These are phyloP conservation scores for Boletus pseudopeckii DNA, from an alignment of 768 basidiomycete species.

Conservation along the genomic window DNA sequence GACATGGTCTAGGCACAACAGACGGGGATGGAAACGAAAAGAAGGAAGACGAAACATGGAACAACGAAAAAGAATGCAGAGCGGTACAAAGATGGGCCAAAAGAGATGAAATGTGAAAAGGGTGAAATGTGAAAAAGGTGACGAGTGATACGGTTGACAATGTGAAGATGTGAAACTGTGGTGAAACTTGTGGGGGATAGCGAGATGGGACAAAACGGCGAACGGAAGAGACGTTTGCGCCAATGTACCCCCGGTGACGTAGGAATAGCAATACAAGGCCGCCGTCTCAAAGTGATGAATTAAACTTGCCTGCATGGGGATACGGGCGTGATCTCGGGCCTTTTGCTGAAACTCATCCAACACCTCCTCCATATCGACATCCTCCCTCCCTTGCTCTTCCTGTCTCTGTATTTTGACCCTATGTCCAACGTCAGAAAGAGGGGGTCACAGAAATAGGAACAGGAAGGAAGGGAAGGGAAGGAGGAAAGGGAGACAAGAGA, in stretches of 20 bases:
- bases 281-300: background rate
- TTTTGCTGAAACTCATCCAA: slow-evolving; percentile 55
- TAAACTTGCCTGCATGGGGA: slow-evolving; percentile 60
- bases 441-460: background rate
- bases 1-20: background rate
- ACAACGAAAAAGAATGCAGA: background rate
- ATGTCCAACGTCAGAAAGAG: background rate
- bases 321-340: slow-evolving; percentile 67
- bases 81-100: too few relatives aligned
- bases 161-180: background rate
- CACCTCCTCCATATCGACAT: slow-evolving; percentile 61
- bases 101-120: background rate
- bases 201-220: background rate
- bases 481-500: too few relatives aligned
- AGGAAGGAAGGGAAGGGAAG: too few relatives aligned
- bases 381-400: slow-evolving; percentile 28
- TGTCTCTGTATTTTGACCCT: slow-evolving; percentile 42
- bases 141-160: background rate
- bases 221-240: background rate
- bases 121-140: background rate
- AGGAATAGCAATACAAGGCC: background rate
- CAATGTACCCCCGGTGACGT: background rate
- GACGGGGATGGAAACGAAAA: background rate
- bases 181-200: background rate
- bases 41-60: background rate